Conservation (phyloP, 768 basidiomycete species). For the Boletus rubescentipes region DNA sequence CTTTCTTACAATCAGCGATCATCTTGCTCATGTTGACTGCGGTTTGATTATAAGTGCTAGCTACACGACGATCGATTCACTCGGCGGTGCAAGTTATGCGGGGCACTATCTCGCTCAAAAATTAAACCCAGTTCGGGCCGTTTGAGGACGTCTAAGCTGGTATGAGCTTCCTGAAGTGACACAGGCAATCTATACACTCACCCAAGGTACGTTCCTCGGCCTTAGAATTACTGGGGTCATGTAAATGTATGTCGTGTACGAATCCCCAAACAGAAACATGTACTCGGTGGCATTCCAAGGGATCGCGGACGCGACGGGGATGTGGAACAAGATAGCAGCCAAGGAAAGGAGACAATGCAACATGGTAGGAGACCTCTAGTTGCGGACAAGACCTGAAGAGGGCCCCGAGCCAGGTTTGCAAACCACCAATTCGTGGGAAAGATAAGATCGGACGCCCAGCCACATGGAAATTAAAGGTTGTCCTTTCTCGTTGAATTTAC, state of each 20-base stretch:
- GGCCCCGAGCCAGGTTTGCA: too few relatives aligned
- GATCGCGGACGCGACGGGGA: slow-evolving; percentile 19
- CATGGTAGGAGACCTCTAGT: too few relatives aligned
- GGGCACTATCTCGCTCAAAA: slow-evolving; percentile 40
- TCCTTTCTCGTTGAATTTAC: too few relatives aligned
- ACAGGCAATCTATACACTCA: slow-evolving; percentile 28
- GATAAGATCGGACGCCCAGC: too few relatives aligned
- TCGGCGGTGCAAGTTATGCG: not conserved
- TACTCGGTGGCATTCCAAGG: slow-evolving; percentile 56
- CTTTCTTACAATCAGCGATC: not conserved
- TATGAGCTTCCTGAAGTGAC: slow-evolving; percentile 4
- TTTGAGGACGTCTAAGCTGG: slow-evolving; percentile 51
- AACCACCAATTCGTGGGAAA: too few relatives aligned
- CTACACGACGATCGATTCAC: slow-evolving; percentile 29
- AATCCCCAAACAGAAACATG: slow-evolving; percentile 63
- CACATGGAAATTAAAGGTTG: too few relatives aligned
- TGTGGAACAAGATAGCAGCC: slow-evolving; percentile 1
- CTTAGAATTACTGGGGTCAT: slow-evolving; percentile 55
- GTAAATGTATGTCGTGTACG: slow-evolving; percentile 59
- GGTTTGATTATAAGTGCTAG: slow-evolving; percentile 55
- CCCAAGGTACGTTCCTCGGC: slow-evolving; percentile 51
- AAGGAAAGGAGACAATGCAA: not conserved
- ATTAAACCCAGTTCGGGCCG: slow-evolving; percentile 63
- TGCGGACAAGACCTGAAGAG: too few relatives aligned
- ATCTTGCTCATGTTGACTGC: slow-evolving; percentile 40